These are phyloP conservation scores for Ilex asprella DNA, from an alignment of 257 asterid genomes.

Conservation along the genomic window DNA sequence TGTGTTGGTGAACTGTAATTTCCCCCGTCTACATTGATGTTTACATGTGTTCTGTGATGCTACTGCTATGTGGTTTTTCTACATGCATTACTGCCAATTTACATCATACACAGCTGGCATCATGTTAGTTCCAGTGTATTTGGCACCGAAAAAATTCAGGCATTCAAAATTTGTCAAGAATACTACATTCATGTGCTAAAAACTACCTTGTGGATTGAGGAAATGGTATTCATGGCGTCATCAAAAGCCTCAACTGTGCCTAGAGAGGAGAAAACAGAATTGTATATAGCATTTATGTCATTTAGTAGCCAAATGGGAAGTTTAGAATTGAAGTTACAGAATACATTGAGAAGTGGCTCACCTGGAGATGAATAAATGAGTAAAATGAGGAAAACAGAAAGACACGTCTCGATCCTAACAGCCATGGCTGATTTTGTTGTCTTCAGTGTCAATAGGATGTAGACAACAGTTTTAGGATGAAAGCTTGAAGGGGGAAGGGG, in stretches of 20 bases:
- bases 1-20: no score
- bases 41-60: no score
- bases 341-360: slow-evolving; percentile 11
- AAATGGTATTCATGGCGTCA: slow-evolving; percentile 15
- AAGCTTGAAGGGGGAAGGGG: slow-evolving; percentile 14
- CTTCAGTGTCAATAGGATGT: slow-evolving; percentile 1
- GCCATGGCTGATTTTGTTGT: slow-evolving; percentile 22
- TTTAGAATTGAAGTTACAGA: no score
- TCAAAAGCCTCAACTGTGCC: slow-evolving; percentile 19
- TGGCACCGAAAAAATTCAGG: no score
- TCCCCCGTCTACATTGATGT: no score
- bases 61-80: no score
- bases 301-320: neutral
- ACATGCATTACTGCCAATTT: no score
- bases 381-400: slow-evolving; percentile 22
- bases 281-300: no score
- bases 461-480: slow-evolving; percentile 18
- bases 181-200: no score
- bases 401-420: slow-evolving; percentile 25
- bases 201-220: slow-evolving; percentile 46
- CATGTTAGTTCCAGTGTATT: no score
- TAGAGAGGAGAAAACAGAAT: neutral
- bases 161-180: no score
- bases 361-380: slow-evolving; percentile 42
- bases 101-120: no score